Conservation (phyloP, 2,329 filamentous ascomycete genomes). For the Scytalidium lignicola region DNA sequence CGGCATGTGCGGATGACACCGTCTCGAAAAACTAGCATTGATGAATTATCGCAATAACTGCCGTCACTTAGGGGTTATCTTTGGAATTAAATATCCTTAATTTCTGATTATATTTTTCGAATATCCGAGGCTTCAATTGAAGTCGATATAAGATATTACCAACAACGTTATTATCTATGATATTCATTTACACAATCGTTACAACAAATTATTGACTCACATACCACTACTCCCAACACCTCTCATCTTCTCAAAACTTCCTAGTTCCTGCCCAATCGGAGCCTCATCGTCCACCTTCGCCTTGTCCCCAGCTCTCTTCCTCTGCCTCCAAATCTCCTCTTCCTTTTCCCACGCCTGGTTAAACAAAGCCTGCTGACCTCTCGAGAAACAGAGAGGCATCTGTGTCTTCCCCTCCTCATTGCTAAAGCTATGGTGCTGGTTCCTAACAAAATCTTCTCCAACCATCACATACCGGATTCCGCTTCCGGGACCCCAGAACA, state of each 20-base stretch:
- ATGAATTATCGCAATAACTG: no score
- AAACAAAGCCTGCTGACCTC: slow-evolving; percentile 65
- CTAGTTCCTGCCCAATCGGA: slow-evolving; percentile 1
- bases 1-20: no score
- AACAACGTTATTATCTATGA: not conserved
- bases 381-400: slow-evolving; percentile 53
- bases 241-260: slow-evolving; percentile 23
- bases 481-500: slow-evolving; percentile 66
- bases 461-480: slow-evolving; percentile 68
- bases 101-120: no score
- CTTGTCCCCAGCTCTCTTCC: slow-evolving; percentile 1
- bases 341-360: slow-evolving; percentile 65
- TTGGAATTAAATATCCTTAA: no score
- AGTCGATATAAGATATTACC: not conserved
- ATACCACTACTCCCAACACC: slow-evolving; percentile 22
- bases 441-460: slow-evolving; percentile 46
- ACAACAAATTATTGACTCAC: slow-evolving; percentile 6
- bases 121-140: no score
- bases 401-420: slow-evolving; percentile 37
- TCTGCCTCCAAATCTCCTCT: slow-evolving; percentile 31
- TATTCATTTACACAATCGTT: not conserved
- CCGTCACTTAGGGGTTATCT: no score
- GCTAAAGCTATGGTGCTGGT: slow-evolving; percentile 1
- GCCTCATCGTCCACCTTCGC: not conserved
- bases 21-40: no score